Percentiles rank a stretch among this genome's conserved stretches.
phyloP scores from a whole-genome alignment of 176 grass and related monocot genomes.

The Musa itinerans region DNA sequence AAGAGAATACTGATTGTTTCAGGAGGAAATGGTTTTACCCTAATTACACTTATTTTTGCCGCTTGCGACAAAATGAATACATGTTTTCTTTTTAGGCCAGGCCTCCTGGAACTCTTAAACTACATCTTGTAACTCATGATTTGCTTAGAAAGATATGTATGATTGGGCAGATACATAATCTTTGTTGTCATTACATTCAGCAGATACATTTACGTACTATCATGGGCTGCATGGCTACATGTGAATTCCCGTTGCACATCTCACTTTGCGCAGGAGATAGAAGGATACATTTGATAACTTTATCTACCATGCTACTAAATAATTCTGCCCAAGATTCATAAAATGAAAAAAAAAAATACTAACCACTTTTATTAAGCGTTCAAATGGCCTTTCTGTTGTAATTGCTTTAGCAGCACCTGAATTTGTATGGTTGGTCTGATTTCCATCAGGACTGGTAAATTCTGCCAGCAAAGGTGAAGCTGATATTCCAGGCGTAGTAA shows the following conservation, averaged over 20 bases:
- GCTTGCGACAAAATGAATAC: too few relatives aligned
- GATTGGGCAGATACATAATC: too few relatives aligned
- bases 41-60: too few relatives aligned
- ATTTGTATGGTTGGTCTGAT: slow-evolving; percentile 52
- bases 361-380: slow-evolving; percentile 76
- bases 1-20: too few relatives aligned
- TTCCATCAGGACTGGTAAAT: slow-evolving; percentile 66
- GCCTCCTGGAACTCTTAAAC: too few relatives aligned
- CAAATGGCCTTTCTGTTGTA: slow-evolving; percentile 71
- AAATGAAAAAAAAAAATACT: slow-evolving; percentile 19
- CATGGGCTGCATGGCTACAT: background rate
- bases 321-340: slow-evolving; percentile 11
- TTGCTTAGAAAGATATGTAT: too few relatives aligned
- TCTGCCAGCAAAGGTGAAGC: slow-evolving; percentile 86
- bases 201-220: background rate
- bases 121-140: too few relatives aligned
- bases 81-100: too few relatives aligned
- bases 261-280: background rate
- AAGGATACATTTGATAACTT: background rate
- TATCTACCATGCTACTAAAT: slow-evolving; percentile 8
- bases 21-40: too few relatives aligned
- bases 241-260: background rate
- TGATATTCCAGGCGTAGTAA: slow-evolving; percentile 90
- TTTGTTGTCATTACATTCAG: too few relatives aligned
- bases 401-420: slow-evolving; percentile 47